Base-by-base conservation (phyloP, 2,329 filamentous ascomycete genomes). In the Rachicladosporium sp. region DNA sequence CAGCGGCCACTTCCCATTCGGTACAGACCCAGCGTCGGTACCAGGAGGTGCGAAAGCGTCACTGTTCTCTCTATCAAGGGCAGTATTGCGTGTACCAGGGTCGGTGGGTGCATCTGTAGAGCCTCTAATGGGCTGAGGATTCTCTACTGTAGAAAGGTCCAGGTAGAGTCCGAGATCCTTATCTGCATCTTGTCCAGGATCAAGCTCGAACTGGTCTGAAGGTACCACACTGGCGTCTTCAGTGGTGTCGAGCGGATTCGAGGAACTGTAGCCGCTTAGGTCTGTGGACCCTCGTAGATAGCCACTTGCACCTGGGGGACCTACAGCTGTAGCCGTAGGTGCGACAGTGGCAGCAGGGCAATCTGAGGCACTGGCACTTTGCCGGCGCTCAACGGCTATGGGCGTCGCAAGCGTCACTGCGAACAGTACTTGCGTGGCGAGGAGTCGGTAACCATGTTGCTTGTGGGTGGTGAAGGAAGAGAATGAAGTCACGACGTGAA, bases 1-100 rank as follows among this genome's bases (percentile, higher is more conserved):
- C n/a, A 65, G 52, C 0, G 62, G 62, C 62, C 62, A 66, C 42
- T 64, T 64, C 4, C 59, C 60, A 12, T 65, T 62, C 1, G 49
- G 42, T 0, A 60, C 55, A 42, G 61, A 57, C 0, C 63, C 61
- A n/a, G 46, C 32, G 42, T 66, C 62, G 4, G 62, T 63, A 5
- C 50, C 46, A 2, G 63, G 60, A 10, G 61, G 62, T 8, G 53
- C 54, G 42, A 54, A 65, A 2, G 65, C 35, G 37, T 65, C 62
- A 15, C 55, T 56, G 39, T 64, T 65, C 33, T 65, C 47, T 13
- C 53, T 55, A 32, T 65, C 63, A 11, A 64, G 50, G 10, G 47
- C 50, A 29, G 43, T 36, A 13, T 60, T 61, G 4, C 57, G 53
- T 40, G 47, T 43, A 6, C 60, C 61, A 11, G 63, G 59, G 44